Evolutionary conservation across 2,329 filamentous ascomycete species (phyloP), one percentile per base, ranked within the genome.

Genomic region (Hysterium pulicare): DNA sequence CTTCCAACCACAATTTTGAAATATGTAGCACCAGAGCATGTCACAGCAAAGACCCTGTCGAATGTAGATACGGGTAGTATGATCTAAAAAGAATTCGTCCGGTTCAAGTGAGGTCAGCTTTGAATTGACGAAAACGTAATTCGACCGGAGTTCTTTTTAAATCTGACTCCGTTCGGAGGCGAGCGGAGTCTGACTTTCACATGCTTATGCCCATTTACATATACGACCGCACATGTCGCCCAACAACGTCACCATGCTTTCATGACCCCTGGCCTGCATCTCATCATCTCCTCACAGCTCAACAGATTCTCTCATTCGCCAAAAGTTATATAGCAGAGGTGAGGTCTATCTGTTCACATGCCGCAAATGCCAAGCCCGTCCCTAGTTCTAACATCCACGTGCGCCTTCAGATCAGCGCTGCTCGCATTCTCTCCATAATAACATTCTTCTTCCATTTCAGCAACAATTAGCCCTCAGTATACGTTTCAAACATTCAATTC

Each of bases 51-150:
- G 24, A 15, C n/a, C 13, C 20, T 38, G 35, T 38, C 19, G 21
- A n/a, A 24, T 15, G 21, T 23, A 26, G 20, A 38, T 16, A 26
- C 16, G 20, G 3, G n/a, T 21, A 37, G 9, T n/a, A 34, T 19
- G 32, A 34, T 34, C 17, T 10, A 34, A 17, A 34, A 34, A 34
- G n/a, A n/a, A n/a, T n/a, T n/a, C n/a, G n/a, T n/a, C n/a, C n/a
- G n/a, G n/a, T n/a, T n/a, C n/a, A n/a, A n/a, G n/a, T n/a, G n/a
- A n/a, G n/a, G n/a, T n/a, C n/a, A n/a, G n/a, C n/a, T n/a, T n/a
- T n/a, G n/a, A n/a, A n/a, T n/a, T n/a, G n/a, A n/a, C n/a, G n/a
- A n/a, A n/a, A n/a, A n/a, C n/a, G n/a, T n/a, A n/a, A n/a, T n/a
- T n/a, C n/a, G n/a, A n/a, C n/a, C n/a, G n/a, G n/a, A n/a, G n/a